Evolutionary conservation across 78 protist genomes (phyloP), one percentile per base, ranked within the genome.

Genomic region (Emiliania huxleyi): DNA sequence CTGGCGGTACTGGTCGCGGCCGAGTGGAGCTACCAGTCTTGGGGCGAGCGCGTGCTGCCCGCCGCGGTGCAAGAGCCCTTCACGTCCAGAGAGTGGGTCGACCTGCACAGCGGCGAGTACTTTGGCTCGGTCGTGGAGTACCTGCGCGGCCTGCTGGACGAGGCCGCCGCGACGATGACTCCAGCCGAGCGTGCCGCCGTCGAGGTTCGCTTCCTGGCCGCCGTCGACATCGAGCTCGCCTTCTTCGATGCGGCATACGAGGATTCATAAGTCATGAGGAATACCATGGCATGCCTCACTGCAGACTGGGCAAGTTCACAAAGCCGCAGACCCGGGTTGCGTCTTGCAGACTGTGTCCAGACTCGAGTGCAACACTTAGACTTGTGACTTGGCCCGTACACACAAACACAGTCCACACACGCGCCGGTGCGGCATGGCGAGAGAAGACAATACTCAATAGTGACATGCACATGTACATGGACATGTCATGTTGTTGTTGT

Each of bases 1-100:
- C 92, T 90, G 42, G 45, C 56, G 5, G 79, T 90, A 71, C 92
- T 90, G 33, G 73, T 49, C 71, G 92, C 44, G 0, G n/a, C 46
- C 18, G 92, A 90, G 56, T 90, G 92, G 92, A 25, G 55, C 29
- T 90, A 90, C 77, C 83, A 38, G 46, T 25, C 37, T 8, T 90
- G 92, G 92, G 92, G 83, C 73, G 92, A 81, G 55, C 89, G 92
- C 77, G 84, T 42, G 52, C 22, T 33, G 3, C 62, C 69, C 23
- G 89, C 12, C 22, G 37, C 37, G 0, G 55, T 23, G 6, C 37
- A 4, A 19, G 89, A 2, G 89, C 48, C 62, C 26, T 44, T 33
- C 29, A 22, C 33, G 26, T 21, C 23, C 81, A 19, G 21, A 18
- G 84, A 62, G 62, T 90, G 92, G 92, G 40, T 90, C 43, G 92